Base-by-base conservation (phyloP, 23 red algal species). In the Pyropia yezoensis region DNA sequence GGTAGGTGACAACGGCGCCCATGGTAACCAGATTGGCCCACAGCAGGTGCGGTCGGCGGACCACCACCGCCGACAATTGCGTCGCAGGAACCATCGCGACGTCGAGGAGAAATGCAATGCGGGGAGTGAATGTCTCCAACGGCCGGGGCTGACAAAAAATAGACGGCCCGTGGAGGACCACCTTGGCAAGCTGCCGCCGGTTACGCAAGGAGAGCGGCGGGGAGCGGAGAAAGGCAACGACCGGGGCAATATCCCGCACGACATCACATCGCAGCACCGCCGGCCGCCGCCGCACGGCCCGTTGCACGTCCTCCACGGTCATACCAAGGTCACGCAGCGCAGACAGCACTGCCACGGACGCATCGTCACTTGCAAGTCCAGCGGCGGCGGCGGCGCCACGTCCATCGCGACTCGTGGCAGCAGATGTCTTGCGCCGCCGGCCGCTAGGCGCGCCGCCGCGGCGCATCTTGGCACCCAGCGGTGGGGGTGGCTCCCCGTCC, bases 261-360 rank as follows among this genome's bases (percentile, higher is more conserved):
- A 91, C 56, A 27, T 80, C 71, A 18, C 57, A 27, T 16, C 65
- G 61, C 33, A 64, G 23, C 17, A 82, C 51, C 23, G 60, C 21
- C 5, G 77, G 77, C 18, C 72, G 64, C 20, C 71, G 70, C 20
- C 30, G 52, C 24, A 81, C 49, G 18, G 77, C 27, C 9, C 77
- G 76, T 1, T 58, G 59, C 27, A 59, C 60, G 18, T 83, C 71
- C 51, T 91, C 87, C 17, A 59, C 59, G 69, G 77, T 83, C 39
- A 91, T n/a, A 3, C 87, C 87, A 9, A 91, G 54, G 17, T 69
- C 80, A 19, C 61, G 87, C 0, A 91, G 65, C 23, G 51, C 47
- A 16, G 33, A 33, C 18, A 69, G 18, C 2, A 69, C 65, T 21
- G 39, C 39, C 39, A 47, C 39, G 4, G 39, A 47, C 39, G 39